Evolutionary conservation across 2,329 filamentous ascomycete species (phyloP), one percentile per base, ranked within the genome.

Genomic region (Hypoxylon sp.): DNA sequence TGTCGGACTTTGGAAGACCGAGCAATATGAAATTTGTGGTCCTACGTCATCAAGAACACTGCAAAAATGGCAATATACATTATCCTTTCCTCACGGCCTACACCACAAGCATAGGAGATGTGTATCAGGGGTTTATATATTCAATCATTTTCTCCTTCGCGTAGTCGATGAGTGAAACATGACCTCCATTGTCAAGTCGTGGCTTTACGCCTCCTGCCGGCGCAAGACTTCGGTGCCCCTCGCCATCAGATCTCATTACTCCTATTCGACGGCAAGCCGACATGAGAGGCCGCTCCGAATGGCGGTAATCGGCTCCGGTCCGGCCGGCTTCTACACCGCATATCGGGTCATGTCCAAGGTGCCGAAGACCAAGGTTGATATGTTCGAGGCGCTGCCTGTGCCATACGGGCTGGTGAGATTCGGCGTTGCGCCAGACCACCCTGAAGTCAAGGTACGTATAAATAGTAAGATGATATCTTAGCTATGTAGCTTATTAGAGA

Each of bases 371-470:
- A 82, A 84, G 47, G 83, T 99, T 18, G 94, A 98, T 75, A 98
- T 99, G 94, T 99, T 96, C 72, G 95, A 99, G 76, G 87, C 91
- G 23, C 78, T 98, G 33, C 95, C 95, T 0, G 92, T 96, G 3
- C 95, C 95, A 0, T 99, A 91, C 72, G 95, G 95, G 1, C 82
- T 99, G 52, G 93, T 96, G 46, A 84, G 95, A 52, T 97, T 95
- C 71, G 95, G 95, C 7, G 95, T 99, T 56, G 96, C 95, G n/a
- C 95, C 95, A 4, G 95, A 99, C 73, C 95, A 99, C 76, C 94
- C 95, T 0, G 94, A 99, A 78, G 95, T 99, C 66, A 99, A 99
- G 86, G 92, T 95, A 78, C 58, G 76, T 53, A 45, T 37, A 7
- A 56, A 20, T 37, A 18, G 2, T 2, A 33, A 33, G 13, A 15